These are phyloP conservation scores for Cairneyella variabilis DNA, from an alignment of 495 filamentous ascomycete genomes.

Conservation along the genomic window DNA sequence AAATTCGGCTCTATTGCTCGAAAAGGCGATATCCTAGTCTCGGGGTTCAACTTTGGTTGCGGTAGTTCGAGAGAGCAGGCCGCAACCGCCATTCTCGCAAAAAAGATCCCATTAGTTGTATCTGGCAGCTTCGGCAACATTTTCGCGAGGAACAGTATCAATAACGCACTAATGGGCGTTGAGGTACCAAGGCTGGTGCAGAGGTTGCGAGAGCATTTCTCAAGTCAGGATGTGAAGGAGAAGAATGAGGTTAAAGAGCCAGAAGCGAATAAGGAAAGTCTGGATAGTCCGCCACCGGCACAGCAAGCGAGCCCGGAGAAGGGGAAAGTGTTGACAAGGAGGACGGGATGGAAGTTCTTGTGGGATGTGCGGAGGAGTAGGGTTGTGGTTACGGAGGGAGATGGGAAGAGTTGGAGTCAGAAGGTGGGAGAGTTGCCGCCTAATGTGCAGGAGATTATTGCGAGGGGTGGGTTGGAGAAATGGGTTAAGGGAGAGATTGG, in stretches of 20 bases:
- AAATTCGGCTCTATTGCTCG: conserved; percentile 57
- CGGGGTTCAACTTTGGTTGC: conserved; percentile 90
- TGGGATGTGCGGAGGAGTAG: conserved; percentile 79
- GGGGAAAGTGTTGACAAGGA: conserved; percentile 62
- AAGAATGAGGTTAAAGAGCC: conserved; percentile 33
- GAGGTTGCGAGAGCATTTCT: conserved; percentile 64
- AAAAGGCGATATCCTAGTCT: conserved; percentile 73
- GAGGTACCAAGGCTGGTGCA: conserved; percentile 73
- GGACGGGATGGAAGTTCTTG: conserved; percentile 83
- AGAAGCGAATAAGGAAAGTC: conserved; percentile 33
- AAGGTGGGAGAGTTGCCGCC: conserved; percentile 82
- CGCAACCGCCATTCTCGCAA: conserved; percentile 83
- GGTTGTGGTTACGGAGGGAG: conserved; percentile 63
- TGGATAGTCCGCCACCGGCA: conserved; percentile 41
- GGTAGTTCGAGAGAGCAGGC: conserved; percentile 83
- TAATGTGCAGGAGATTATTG: conserved; percentile 89
- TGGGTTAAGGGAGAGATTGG: conserved; percentile 76
- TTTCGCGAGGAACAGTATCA: conserved; percentile 84
- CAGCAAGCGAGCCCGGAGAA: conserved; percentile 20
- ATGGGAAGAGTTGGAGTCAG: conserved; percentile 61
- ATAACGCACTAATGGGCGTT: conserved; percentile 83
- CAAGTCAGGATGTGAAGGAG: neutral
- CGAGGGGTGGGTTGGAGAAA: conserved; percentile 71
- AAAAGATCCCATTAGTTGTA: conserved; percentile 78
- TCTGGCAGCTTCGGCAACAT: conserved; percentile 87